Evolutionary conservation across 164 flowering plant genomes (phyloP).

Genomic region (Saururus chinensis): DNA sequence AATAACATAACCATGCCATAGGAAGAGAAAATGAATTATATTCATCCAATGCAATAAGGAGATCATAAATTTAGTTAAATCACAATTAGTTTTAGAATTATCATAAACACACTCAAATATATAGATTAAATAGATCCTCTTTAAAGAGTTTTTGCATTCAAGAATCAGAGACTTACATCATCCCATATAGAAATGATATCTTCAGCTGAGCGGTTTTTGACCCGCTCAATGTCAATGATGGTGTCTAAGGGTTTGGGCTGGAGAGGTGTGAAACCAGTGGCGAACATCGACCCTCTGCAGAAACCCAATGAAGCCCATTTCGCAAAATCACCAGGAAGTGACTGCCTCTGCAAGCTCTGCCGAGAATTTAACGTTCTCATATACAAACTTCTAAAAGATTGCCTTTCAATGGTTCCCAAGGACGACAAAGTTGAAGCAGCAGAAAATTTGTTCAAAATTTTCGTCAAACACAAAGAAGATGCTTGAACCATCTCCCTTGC

Average conservation of each 20-base stretch:
- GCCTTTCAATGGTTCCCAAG: neutral
- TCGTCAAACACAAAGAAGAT: neutral
- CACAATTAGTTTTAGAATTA: too few relatives aligned
- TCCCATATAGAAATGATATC: slow-evolving; percentile 71
- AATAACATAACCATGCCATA: too few relatives aligned
- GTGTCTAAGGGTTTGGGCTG: slow-evolving; percentile 68
- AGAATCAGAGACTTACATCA: neutral
- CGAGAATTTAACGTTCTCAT: neutral
- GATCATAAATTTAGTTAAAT: too few relatives aligned
- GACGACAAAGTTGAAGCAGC: neutral
- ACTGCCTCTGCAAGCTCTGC: slow-evolving; percentile 4
- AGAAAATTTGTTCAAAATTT: neutral
- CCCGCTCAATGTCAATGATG: slow-evolving; percentile 70
- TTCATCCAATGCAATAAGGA: too few relatives aligned
- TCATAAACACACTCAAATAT: neutral
- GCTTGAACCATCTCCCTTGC: neutral
- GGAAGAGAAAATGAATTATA: too few relatives aligned
- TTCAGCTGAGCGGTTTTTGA: slow-evolving; percentile 44
- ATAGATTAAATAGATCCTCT: too few relatives aligned
- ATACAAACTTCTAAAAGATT: too few relatives aligned
- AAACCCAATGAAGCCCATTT: slow-evolving; percentile 58
- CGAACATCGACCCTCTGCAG: slow-evolving; percentile 47
- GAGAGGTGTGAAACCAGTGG: slow-evolving; percentile 73
- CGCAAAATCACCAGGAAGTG: slow-evolving; percentile 35
- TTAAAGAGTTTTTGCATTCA: neutral